Base-by-base conservation (phyloP, 2,329 filamentous ascomycete species). In the Phoma herbarum region DNA sequence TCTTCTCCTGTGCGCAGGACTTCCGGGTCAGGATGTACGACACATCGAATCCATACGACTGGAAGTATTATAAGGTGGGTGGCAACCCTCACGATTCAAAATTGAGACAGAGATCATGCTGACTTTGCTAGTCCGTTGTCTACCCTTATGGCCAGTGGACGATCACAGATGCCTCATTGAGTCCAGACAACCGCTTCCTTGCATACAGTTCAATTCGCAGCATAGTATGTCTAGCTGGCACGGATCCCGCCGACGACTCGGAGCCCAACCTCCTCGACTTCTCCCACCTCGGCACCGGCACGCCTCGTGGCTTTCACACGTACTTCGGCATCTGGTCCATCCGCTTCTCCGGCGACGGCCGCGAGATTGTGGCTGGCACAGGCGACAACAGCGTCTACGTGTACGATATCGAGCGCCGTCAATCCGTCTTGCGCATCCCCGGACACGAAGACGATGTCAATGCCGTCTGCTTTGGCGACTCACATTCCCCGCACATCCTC, bases 1-100 rank as follows among this genome's bases (percentile, higher is more conserved):
- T 97, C 81, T 98, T 94, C 74, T 89, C 90, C 6, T 95, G 91
- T 71, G 90, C 90, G 10, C 92, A 97, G 77, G 93, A 98, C 77
- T 97, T 97, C 80, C 90, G 88, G 67, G 93, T 99, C 10, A 90
- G 93, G 52, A 93, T 99, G 91, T 99, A 98, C 78, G 94, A 98
- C 76, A 98, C 95, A 0, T 93, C 91, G 1, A 97, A 97, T 68
- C 93, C 94, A 0, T 96, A 95, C 77, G 86, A 93, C 64, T 99
- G 95, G 95, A 90, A 90, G 74, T 93, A 97, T 76, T 97, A 97
- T 82, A 98, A 97, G 80, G 78, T 91, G 90, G 76, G 64, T 44
- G 25, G 41, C 25, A 22, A 49, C 47, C 4, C 31, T 56, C 14
- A 43, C 8, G 9, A 41, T 16, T 18, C 18, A 33, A 20, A 12